Conservation (phyloP, 805 yeast genomes). For the Alloascoidea africana region DNA sequence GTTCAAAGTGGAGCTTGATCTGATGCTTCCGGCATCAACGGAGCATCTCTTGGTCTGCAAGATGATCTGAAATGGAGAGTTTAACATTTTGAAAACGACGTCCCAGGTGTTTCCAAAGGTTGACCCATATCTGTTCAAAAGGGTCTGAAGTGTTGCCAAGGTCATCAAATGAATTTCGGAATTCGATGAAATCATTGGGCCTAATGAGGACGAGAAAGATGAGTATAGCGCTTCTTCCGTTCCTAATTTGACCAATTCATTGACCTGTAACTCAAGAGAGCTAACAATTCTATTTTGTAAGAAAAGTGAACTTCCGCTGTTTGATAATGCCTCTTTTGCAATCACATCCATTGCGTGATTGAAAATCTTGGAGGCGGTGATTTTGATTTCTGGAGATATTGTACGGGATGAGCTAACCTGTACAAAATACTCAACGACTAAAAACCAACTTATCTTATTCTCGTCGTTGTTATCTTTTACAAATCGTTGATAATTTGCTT, state of each 20-base stretch:
- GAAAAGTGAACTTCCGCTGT: not conserved
- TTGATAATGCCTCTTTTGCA: slow-evolving; percentile 9
- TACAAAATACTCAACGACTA: slow-evolving; percentile 4
- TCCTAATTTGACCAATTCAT: not conserved
- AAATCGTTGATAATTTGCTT: slow-evolving; percentile 14
- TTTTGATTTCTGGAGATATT: slow-evolving; percentile 2
- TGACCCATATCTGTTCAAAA: slow-evolving; percentile 15
- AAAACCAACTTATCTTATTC: slow-evolving; percentile 4
- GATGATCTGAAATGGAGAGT: slow-evolving; percentile 39
- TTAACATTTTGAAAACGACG: slow-evolving; percentile 12
- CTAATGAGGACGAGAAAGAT: no score
- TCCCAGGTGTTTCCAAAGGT: slow-evolving; percentile 8
- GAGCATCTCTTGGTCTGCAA: no score
- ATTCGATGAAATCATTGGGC: slow-evolving; percentile 21
- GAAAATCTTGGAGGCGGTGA: not conserved
- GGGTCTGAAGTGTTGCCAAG: slow-evolving; percentile 13
- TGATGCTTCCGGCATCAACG: no score
- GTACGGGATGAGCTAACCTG: slow-evolving; percentile 2
- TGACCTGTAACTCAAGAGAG: not conserved
- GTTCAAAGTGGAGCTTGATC: not conserved
- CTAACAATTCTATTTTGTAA: not conserved
- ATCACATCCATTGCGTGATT: not conserved
- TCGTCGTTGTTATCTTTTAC: slow-evolving; percentile 14
- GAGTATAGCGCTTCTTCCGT: no score
- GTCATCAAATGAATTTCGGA: slow-evolving; percentile 1